Conservation (phyloP, 495 filamentous ascomycete species). For the Pyrenula massariospora region DNA sequence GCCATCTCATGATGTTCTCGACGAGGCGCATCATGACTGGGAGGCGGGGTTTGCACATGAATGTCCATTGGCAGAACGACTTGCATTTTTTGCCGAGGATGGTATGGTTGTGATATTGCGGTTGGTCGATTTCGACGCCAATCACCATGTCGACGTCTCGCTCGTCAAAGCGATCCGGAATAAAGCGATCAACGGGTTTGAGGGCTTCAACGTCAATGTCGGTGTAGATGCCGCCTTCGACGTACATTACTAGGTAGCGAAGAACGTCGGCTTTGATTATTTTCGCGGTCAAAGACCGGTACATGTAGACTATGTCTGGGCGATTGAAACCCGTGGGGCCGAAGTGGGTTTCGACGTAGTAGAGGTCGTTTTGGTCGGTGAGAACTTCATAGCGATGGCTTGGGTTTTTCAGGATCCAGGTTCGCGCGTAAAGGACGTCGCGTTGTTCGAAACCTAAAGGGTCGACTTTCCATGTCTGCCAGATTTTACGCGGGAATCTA, state of each 20-base stretch:
- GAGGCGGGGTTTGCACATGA: constrained; percentile 48
- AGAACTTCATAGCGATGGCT: constrained; percentile 50
- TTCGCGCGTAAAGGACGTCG: constrained; percentile 37
- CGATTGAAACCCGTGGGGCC: constrained; percentile 45
- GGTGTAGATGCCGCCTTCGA: constrained; percentile 37
- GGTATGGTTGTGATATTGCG: constrained; percentile 44
- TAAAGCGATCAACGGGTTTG: constrained; percentile 28
- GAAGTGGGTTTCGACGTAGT: constrained; percentile 48
- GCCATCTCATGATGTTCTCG: constrained; percentile 48
- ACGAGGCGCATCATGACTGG: constrained; percentile 51
- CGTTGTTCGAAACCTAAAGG: constrained; percentile 44
- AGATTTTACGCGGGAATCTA: constrained; percentile 42
- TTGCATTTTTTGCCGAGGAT: constrained; percentile 49
- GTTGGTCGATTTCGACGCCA: constrained; percentile 55
- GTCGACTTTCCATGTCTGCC: constrained; percentile 58
- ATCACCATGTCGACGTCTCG: constrained; percentile 48
- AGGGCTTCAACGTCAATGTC: constrained; percentile 39
- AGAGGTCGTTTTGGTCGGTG: constrained; percentile 47
- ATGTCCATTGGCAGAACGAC: constrained; percentile 62
- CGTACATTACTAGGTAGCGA: constrained; percentile 41
- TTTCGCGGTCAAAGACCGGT: constrained; percentile 38
- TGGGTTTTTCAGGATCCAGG: constrained; percentile 49
- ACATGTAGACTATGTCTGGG: constrained; percentile 47
- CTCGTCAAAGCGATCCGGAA: constrained; percentile 27
- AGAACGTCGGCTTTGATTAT: constrained; percentile 47